phyloP scores from a whole-genome alignment of 1,139 yeast genomes.

The Eremothecium cymbalariae region DNA sequence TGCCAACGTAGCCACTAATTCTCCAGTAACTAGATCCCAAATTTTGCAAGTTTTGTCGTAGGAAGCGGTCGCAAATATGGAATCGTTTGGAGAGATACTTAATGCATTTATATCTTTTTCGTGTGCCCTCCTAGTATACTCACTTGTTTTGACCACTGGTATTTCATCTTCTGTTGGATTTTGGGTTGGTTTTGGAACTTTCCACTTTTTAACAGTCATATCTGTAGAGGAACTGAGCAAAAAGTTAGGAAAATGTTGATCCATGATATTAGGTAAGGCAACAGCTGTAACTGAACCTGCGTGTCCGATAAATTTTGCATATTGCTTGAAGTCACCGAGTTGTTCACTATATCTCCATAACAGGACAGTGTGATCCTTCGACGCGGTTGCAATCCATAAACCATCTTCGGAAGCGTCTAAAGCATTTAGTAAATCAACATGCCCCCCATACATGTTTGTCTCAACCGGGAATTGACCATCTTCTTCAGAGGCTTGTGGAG shows the following conservation, averaged over 20 bases:
- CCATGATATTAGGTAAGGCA: constrained; percentile 55
- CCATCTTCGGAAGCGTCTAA: constrained; percentile 77
- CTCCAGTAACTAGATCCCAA: constrained; percentile 80
- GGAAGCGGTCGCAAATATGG: constrained; percentile 86
- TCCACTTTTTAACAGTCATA: constrained; percentile 87
- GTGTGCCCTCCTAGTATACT: constrained; percentile 89
- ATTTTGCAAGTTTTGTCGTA: constrained; percentile 87
- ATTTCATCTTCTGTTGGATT: constrained; percentile 23
- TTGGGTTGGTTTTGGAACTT: constrained; percentile 42
- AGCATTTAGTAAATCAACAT: constrained; percentile 74
- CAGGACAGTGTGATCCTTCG: constrained; percentile 82
- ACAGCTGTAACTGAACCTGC: constrained; percentile 81
- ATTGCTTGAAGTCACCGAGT: constrained; percentile 40
- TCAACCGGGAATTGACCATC: constrained; percentile 42
- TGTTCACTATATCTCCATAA: constrained; percentile 60
- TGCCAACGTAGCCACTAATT: constrained; percentile 69
- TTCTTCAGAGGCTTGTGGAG: constrained; percentile 31
- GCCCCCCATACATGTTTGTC: constrained; percentile 65
- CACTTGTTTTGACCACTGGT: constrained; percentile 44
- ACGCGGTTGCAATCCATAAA: constrained; percentile 80
- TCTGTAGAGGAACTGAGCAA: constrained; percentile 82
- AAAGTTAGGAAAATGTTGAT: constrained; percentile 52
- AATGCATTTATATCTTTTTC: constrained; percentile 90
- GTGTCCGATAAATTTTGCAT: constrained; percentile 73
- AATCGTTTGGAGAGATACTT: constrained; percentile 84